These are phyloP conservation scores for Apiotrichum siamense DNA, from an alignment of 1,284 basidiomycete species.

Conservation along the genomic window DNA sequence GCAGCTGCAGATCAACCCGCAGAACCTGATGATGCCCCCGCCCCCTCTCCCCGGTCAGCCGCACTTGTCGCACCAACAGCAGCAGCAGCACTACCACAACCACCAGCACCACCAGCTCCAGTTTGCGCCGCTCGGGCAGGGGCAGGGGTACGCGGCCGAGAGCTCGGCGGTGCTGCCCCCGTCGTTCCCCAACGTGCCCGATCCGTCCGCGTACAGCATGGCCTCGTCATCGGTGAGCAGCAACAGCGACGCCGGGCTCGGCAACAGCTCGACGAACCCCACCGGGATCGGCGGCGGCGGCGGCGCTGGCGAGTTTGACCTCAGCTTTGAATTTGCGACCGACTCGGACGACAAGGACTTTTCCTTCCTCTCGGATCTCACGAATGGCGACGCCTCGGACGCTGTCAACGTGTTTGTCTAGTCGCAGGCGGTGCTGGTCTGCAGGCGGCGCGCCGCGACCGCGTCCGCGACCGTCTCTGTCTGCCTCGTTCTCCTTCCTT, in stretches of 20 bases:
- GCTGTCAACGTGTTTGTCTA: conserved; percentile 5
- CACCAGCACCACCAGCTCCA: not conserved
- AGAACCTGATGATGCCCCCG: conserved; percentile 14
- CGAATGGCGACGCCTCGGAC: not conserved
- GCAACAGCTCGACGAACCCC: too few relatives aligned
- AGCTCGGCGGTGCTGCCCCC: not conserved
- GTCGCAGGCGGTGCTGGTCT: not conserved
- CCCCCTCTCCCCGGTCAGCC: conserved; percentile 5
- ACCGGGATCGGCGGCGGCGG: too few relatives aligned
- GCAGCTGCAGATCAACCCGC: conserved; percentile 5
- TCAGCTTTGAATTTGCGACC: conserved; percentile 9
- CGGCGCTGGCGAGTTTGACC: conserved; percentile 13
- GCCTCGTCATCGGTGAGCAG: not conserved
- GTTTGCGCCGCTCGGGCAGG: too few relatives aligned
- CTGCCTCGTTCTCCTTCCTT: not conserved
- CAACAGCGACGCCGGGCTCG: not conserved
- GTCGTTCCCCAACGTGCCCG: conserved; percentile 11
- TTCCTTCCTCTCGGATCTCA: conserved; percentile 12
- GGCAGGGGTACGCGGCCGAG: not conserved
- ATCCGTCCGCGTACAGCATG: conserved; percentile 1
- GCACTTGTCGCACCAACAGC: not conserved
- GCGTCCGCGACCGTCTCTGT: not conserved
- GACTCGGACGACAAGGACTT: conserved; percentile 13
- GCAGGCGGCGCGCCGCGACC: too few relatives aligned
- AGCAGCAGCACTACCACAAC: not conserved